Evolutionary conservation across 371 early-diverging fungal species (phyloP), one percentile per base, ranked within the genome.

Genomic region (Nosema muscidifuracis): DNA sequence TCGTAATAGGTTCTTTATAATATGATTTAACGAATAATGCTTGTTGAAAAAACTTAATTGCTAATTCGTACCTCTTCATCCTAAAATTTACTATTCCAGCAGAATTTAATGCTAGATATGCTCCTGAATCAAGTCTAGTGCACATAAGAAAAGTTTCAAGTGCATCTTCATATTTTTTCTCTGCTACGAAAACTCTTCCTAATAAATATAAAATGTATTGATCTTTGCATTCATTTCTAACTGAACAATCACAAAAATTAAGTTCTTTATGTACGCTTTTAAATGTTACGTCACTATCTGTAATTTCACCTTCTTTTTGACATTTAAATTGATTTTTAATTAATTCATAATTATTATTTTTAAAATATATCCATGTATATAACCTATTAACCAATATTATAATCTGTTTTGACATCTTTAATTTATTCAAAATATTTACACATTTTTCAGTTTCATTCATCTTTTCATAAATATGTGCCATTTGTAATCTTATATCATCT

Each of bases 401-500:
- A 4, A 2, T 31, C 36, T 60, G 2, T 2, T n/a, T 10, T 16
- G 16, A 34, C 16, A 10, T 9, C n/a, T 34, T 60, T 16, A 60
- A 34, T 34, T 60, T 31, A 34, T 34, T 24, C 7, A 60, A 34
- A 18, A 60, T n/a, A 9, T 20, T n/a, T 7, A 18, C 2, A 60
- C 60, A 34, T 3, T 6, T 34, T 1, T 60, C 60, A 34, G 1
- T 31, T 16, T 60, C 24, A 10, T 60, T 36, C 20, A 36, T 34
- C 2, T 3, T 69, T 28, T 69, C 70, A 50, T 61, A 61, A 47
- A 69, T 33, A 36, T 69, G 70, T 1, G 70, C 70, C 13, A 69
- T 58, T 18, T 69, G 70, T 30, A 69, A 38, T 26, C 47, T 44
- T 7, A 47, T 51, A 44, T 60, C 47, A 33, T 38, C 24, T 15